Base-by-base conservation (phyloP, 1,284 basidiomycete species). In the Irpex sp. region DNA sequence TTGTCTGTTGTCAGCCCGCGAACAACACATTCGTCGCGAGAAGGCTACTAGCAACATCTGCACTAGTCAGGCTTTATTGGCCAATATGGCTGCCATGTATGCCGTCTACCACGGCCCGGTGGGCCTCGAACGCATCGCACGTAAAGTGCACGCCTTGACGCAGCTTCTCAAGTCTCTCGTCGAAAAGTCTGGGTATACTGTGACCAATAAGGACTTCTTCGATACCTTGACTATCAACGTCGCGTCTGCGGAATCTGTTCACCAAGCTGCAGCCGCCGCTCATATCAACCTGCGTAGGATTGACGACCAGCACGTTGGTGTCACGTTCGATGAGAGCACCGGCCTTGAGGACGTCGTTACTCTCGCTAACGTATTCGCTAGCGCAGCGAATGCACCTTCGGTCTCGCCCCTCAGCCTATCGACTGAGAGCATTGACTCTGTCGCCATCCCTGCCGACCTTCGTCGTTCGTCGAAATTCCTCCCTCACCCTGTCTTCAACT, bases 71-170 rank as follows among this genome's bases (percentile, higher is more conserved):
- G 95, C 94, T 0, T 85, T 98, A 17, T 89, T 98, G 39, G 95
- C 95, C 57, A 98, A 98, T 77, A 96, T 97, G 90, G 93, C 95
- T 13, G 93, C 95, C 49, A 97, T 97, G 95, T 97, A 96, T 73
- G 93, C 97, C 5, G 89, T 99, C 54, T 98, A 97, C 76, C 97
- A 99, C 73, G 97, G 97, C 19, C 94, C 97, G 1, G 83, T 83
- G 51, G 96, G 96, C 62, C 83, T 99, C 35, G 82, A 83, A 67
- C 86, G 87, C 60, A 98, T 98, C 68, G 96, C 95, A 36, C 82
- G 86, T 73, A 95, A 94, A 77, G 92, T 97, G 21, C 95, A 98
- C 76, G 84, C 87, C n/a, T 87, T 95, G 69, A 92, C 97, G 0
- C 87, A 89, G 63, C 82, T 95, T 61, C 85, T 98, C 68, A 89